Base-by-base conservation (phyloP, 192 early-diverging fungal species). In the Mycoemilia scoparia region DNA sequence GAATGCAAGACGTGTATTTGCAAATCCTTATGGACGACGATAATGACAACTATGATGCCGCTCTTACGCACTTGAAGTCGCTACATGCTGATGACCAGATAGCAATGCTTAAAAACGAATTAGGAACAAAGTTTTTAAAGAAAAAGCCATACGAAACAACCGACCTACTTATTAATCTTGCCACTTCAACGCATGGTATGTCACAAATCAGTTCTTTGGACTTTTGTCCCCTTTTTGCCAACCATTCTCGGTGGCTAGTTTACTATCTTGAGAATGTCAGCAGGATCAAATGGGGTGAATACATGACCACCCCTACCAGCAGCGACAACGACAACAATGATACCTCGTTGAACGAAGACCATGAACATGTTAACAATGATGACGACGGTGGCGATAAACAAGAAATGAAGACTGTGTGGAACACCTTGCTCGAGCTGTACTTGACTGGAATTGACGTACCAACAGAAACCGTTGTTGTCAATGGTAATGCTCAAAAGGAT, bases 151-250 rank as follows among this genome's bases (percentile, higher is more conserved):
- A 66, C 13, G 35, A 54, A 10, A 73, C 70, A 11, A 76, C 67
- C 1, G 46, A 71, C 15, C 54, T 74, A 5, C 34, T 73, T 11
- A 51, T 72, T 29, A 65, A 70, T 15, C 29, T 71, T 2, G 71
- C 68, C 34, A 69, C 69, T 5, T 32, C 13, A 19, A 31, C 9
- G 8, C 27, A 7, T 2, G 30, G 27, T 9, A 34, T 24, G 9
- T 38, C 57, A 21, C n/a, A n/a, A n/a, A n/a, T n/a, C n/a, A 61
- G 47, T 36, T 66, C 74, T 25, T 58, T 69, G n/a, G 69, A 51
- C n/a, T 87, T 92, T 26, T 76, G 87, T 66, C 79, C 79, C 25
- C 54, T 91, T 17, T 97, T 86, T 69, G 87, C 89, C 1, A 77
- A 83, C 21, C 66, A 76, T 32, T 77, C 82, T 0, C 62, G 73